Percentiles rank a stretch among this genome's conserved stretches.
Evolutionary conservation across 441 rosid genomes (phyloP).

Genomic region (Mallotus repandus): DNA sequence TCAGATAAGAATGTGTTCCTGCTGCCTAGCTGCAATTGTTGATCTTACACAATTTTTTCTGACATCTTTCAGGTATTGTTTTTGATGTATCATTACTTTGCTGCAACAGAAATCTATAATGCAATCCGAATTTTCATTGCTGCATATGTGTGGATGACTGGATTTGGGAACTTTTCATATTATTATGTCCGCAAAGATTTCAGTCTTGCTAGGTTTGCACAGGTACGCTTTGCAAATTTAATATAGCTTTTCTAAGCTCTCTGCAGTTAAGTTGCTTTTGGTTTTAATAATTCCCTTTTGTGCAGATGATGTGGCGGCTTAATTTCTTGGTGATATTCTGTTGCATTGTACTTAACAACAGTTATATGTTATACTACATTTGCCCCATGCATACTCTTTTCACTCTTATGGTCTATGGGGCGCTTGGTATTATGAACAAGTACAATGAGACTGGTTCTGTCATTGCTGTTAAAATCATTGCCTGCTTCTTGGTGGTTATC

Average conservation of each 20-base stretch:
- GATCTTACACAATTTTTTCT: conserved; percentile 25
- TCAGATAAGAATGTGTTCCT: conserved; percentile 11
- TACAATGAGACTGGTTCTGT: conserved; percentile 84
- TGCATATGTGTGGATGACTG: conserved; percentile 99
- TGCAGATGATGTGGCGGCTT: conserved; percentile 99
- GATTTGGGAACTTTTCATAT: conserved; percentile 98
- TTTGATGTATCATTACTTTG: conserved; percentile 98
- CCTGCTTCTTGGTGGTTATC: conserved; percentile 89
- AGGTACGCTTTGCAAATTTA: conserved; percentile 42
- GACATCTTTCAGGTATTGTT: conserved; percentile 69
- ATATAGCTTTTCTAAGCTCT: conserved; percentile 14
- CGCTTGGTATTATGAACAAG: conserved; percentile 82
- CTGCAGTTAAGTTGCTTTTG: conserved; percentile 24
- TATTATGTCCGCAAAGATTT: conserved; percentile 96
- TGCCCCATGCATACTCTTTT: conserved; percentile 99
- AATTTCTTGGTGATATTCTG: conserved; percentile 86
- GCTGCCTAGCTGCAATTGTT: not conserved
- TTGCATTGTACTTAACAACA: conserved; percentile 88
- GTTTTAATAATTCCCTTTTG: conserved; percentile 25
- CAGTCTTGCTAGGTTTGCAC: conserved; percentile 86
- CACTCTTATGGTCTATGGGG: conserved; percentile 98
- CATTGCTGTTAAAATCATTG: conserved; percentile 66
- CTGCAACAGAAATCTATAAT: conserved; percentile 92
- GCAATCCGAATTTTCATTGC: conserved; percentile 96
- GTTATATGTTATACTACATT: conserved; percentile 91